phyloP scores from a whole-genome alignment of 495 filamentous ascomycete species.

The Neurospora hispaniola region DNA sequence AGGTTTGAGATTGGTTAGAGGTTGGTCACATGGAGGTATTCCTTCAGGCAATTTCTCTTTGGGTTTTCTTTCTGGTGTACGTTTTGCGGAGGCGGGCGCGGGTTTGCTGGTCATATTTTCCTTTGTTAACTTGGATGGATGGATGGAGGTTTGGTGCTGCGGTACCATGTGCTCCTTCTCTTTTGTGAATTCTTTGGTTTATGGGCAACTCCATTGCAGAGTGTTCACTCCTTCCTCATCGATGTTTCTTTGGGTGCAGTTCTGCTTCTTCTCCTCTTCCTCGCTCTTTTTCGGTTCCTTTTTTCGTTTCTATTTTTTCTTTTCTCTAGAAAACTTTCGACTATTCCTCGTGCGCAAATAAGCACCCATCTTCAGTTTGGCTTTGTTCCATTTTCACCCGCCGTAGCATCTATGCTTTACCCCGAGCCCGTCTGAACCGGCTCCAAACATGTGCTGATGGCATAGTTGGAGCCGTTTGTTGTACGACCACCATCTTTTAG shows the following conservation, averaged over 20 bases:
- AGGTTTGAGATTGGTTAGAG: neutral
- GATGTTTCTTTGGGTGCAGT: neutral
- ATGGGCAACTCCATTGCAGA: accelerated
- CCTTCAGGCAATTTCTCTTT: neutral
- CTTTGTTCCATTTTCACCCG: too few species aligned
- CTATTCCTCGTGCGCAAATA: too few species aligned
- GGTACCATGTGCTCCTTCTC: neutral
- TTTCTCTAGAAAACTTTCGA: too few species aligned
- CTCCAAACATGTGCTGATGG: neutral
- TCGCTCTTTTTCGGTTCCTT: neutral
- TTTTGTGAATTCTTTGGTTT: neutral
- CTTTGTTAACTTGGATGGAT: neutral
- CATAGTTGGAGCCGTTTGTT: neutral
- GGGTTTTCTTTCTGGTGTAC: neutral
- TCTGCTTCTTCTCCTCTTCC: neutral
- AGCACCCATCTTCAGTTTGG: too few species aligned
- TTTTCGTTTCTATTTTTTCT: too few species aligned
- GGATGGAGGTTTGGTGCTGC: neutral
- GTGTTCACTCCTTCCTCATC: neutral
- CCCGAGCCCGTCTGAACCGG: too few species aligned
- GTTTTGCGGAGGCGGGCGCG: neutral
- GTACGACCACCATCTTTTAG: neutral
- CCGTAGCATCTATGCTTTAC: too few species aligned
- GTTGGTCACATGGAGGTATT: neutral
- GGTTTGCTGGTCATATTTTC: neutral